Percentiles rank a stretch among this genome's conserved stretches.
phyloP scores from a whole-genome alignment of 176 grass and related monocot species.

The Carex pumila region DNA sequence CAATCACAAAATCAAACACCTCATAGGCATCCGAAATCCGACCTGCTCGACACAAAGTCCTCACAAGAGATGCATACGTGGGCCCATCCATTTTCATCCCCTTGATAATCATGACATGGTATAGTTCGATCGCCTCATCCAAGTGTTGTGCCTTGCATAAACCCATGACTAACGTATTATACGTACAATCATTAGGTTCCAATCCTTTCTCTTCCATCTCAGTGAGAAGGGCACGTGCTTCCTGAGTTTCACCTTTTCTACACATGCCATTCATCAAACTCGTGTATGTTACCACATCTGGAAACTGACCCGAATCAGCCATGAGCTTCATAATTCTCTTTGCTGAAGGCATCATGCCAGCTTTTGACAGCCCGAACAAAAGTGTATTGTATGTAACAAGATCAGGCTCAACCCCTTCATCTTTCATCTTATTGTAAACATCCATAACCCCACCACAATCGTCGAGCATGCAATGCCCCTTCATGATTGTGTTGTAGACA shows the following conservation, averaged over 20 bases:
- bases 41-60: constrained; percentile 42
- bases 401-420: constrained; percentile 66
- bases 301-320: constrained; percentile 41
- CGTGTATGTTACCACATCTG: constrained; percentile 74
- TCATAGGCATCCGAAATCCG: constrained; percentile 48
- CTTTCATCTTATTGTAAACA: constrained; percentile 61
- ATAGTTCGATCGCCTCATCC: constrained; percentile 51
- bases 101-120: constrained; percentile 36
- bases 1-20: constrained; percentile 62
- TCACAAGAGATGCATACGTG: constrained; percentile 57
- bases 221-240: constrained; percentile 33
- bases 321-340: constrained; percentile 55
- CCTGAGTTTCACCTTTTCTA: constrained; percentile 53
- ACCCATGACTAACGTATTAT: constrained; percentile 81
- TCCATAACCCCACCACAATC: constrained; percentile 47
- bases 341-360: constrained; percentile 62
- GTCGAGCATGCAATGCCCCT: constrained; percentile 51
- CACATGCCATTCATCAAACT: constrained; percentile 89
- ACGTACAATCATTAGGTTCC: constrained; percentile 54
- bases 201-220: constrained; percentile 75
- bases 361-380: constrained; percentile 59
- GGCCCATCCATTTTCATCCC: constrained; percentile 67
- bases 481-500: constrained; percentile 86
- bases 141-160: constrained; percentile 81
- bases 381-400: constrained; percentile 91